Percentiles rank a stretch among this genome's conserved stretches.
phyloP scores from a whole-genome alignment of 1,284 basidiomycete species.

The Puccinia sorghi region DNA sequence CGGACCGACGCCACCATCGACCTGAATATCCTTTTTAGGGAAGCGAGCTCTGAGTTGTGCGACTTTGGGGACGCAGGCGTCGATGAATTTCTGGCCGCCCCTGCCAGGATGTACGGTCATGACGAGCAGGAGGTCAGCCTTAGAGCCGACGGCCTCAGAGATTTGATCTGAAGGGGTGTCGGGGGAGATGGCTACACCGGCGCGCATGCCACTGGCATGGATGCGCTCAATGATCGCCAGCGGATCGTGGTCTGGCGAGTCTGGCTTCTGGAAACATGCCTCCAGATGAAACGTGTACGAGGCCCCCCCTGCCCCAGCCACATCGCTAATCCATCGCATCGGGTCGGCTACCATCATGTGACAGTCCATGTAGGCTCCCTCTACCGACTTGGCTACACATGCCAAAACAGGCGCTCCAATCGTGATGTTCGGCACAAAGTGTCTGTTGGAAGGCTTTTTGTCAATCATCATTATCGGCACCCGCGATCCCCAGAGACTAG shows the following conservation, averaged over 20 bases:
- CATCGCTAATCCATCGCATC: conserved; percentile 92
- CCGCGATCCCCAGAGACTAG: conserved; percentile 42
- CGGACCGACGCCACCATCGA: conserved; percentile 94
- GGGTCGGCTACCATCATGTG: conserved; percentile 99
- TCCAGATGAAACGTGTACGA: conserved; percentile 98
- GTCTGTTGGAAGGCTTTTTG: conserved; percentile 62
- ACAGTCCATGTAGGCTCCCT: conserved; percentile 98
- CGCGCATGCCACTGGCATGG: conserved; percentile 76
- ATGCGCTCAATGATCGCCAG: conserved; percentile 74
- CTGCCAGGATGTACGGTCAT: conserved; percentile 88
- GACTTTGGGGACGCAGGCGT: conserved; percentile 81
- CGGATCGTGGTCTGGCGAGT: conserved; percentile 56
- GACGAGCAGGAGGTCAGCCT: conserved; percentile 89
- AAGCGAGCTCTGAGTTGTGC: conserved; percentile 81
- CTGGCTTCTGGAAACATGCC: conserved; percentile 61
- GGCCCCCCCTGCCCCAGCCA: conserved; percentile 89
- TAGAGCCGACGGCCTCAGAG: conserved; percentile 74
- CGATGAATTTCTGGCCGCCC: conserved; percentile 95
- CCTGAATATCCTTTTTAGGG: conserved; percentile 86
- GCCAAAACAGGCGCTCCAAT: conserved; percentile 89
- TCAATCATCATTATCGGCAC: conserved; percentile 7
- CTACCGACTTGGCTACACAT: conserved; percentile 83
- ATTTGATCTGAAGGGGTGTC: conserved; percentile 83
- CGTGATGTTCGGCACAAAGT: conserved; percentile 98
- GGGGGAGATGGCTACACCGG: conserved; percentile 90